Evolutionary conservation across 208 protist genomes (phyloP).

Genomic region (Porcisia hertigi): DNA sequence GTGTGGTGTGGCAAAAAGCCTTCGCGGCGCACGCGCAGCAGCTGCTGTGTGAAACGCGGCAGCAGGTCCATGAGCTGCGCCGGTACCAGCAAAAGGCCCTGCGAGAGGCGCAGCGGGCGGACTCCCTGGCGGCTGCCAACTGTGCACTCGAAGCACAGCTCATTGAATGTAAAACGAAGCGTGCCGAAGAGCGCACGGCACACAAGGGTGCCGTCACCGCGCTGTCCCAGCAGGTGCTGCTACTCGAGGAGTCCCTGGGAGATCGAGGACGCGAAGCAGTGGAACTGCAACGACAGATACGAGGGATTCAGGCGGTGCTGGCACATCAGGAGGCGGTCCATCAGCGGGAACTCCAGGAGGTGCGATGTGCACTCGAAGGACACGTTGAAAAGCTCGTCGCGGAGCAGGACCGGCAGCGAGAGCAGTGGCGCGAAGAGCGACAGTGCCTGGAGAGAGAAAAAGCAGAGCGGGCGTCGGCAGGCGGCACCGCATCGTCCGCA

Average conservation of each 20-base stretch:
- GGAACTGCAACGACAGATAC: slow-evolving; percentile 10
- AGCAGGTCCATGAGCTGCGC: slow-evolving; percentile 25
- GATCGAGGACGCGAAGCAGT: slow-evolving; percentile 7
- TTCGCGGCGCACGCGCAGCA: slow-evolving; percentile 18
- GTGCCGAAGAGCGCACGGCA: background rate
- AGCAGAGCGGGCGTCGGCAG: background rate
- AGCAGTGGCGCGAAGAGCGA: background rate
- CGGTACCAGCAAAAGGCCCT: slow-evolving; percentile 2
- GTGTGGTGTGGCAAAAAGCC: slow-evolving; percentile 16
- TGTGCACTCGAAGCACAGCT: slow-evolving; percentile 10
- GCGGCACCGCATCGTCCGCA: no score
- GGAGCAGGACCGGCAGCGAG: background rate
- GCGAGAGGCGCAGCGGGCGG: slow-evolving; percentile 15
- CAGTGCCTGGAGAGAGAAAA: background rate
- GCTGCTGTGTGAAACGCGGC: slow-evolving; percentile 19
- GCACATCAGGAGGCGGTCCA: background rate
- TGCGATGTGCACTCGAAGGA: background rate
- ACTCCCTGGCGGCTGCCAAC: background rate
- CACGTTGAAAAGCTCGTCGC: background rate
- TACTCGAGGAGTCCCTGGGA: slow-evolving; percentile 13
- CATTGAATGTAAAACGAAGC: background rate
- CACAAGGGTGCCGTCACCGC: background rate
- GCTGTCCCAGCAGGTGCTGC: slow-evolving; percentile 23
- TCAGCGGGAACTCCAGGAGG: background rate
- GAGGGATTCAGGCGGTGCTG: background rate